Conservation (phyloP, 1,139 yeast genomes). For the Yamadazyma triangularis region DNA sequence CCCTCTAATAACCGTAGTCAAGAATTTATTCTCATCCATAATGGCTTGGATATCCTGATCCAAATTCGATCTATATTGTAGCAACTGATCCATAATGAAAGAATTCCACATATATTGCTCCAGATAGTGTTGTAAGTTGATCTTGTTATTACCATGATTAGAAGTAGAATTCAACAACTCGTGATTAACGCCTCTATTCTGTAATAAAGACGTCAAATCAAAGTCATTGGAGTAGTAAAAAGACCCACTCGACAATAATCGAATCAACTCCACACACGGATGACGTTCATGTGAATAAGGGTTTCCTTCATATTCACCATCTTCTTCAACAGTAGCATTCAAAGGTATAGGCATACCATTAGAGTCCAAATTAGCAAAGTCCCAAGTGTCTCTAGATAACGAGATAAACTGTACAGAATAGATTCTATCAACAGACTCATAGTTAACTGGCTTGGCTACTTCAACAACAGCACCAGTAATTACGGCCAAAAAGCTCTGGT, state of each 20-base stretch:
- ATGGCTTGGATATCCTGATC: slow-evolving; percentile 53
- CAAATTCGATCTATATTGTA: slow-evolving; percentile 67
- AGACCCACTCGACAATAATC: slow-evolving; percentile 79
- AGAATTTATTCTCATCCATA: slow-evolving; percentile 71
- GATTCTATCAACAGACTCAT: slow-evolving; percentile 77
- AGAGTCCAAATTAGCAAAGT: slow-evolving; percentile 58
- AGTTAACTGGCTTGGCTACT: slow-evolving; percentile 81
- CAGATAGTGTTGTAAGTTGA: slow-evolving; percentile 51
- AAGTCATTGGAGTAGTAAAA: slow-evolving; percentile 91
- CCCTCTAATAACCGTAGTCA: slow-evolving; percentile 91
- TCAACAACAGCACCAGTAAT: slow-evolving; percentile 67
- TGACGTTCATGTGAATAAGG: slow-evolving; percentile 46
- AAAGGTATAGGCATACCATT: slow-evolving; percentile 52
- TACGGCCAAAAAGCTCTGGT: slow-evolving; percentile 69
- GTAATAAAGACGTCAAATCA: slow-evolving; percentile 81
- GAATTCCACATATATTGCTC: slow-evolving; percentile 96
- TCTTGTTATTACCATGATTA: slow-evolving; percentile 13
- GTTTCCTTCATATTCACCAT: slow-evolving; percentile 13
- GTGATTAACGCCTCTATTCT: slow-evolving; percentile 56
- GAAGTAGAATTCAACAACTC: slow-evolving; percentile 3
- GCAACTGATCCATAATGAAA: slow-evolving; percentile 80
- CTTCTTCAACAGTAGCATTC: slow-evolving; percentile 17
- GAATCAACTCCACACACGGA: slow-evolving; percentile 79
- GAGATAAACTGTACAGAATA: slow-evolving; percentile 83
- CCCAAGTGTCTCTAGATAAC: slow-evolving; percentile 72